A percentile compares a stretch with the other conserved stretches of the same genome.
phyloP scores from a whole-genome alignment of 352 stramenopile species.

The Discostella stelligera region DNA sequence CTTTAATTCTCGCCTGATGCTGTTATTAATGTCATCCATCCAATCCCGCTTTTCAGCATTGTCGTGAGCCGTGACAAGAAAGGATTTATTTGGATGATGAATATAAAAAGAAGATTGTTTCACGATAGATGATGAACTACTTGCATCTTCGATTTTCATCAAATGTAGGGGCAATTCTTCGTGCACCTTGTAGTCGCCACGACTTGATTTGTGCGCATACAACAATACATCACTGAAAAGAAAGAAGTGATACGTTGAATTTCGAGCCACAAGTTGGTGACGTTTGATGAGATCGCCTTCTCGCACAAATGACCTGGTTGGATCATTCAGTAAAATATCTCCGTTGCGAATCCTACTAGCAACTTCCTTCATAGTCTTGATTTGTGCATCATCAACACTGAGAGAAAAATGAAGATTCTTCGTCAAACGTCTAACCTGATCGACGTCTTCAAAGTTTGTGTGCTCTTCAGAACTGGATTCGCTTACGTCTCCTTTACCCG shows the following conservation, averaged over 20 bases:
- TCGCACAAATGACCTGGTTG: slow-evolving; percentile 89
- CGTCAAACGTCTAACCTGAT: slow-evolving; percentile 56
- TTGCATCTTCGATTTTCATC: slow-evolving; percentile 83
- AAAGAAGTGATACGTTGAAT: slow-evolving; percentile 85
- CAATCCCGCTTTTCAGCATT: slow-evolving; percentile 72
- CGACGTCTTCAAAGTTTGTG: slow-evolving; percentile 41
- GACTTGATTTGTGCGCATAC: slow-evolving; percentile 81
- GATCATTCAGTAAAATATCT: slow-evolving; percentile 90
- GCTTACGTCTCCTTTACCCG: not conserved
- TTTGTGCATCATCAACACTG: slow-evolving; percentile 42
- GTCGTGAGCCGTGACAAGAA: slow-evolving; percentile 71
- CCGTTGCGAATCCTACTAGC: slow-evolving; percentile 89
- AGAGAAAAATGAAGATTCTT: slow-evolving; percentile 46
- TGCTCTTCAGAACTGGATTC: slow-evolving; percentile 21
- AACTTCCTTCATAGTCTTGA: slow-evolving; percentile 73
- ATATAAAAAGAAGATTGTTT: slow-evolving; percentile 80
- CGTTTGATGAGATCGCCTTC: slow-evolving; percentile 94
- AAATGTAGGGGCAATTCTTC: slow-evolving; percentile 81
- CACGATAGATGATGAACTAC: slow-evolving; percentile 19
- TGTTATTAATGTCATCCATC: slow-evolving; percentile 73
- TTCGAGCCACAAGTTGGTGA: slow-evolving; percentile 86
- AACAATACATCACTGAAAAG: slow-evolving; percentile 87
- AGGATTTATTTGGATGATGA: slow-evolving; percentile 85
- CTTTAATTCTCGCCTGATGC: slow-evolving; percentile 69
- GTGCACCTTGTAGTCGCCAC: slow-evolving; percentile 82